Evolutionary conservation across 83 land plant genomes (phyloP), one percentile per base, ranked within the genome.

Genomic region (Picea abies): DNA sequence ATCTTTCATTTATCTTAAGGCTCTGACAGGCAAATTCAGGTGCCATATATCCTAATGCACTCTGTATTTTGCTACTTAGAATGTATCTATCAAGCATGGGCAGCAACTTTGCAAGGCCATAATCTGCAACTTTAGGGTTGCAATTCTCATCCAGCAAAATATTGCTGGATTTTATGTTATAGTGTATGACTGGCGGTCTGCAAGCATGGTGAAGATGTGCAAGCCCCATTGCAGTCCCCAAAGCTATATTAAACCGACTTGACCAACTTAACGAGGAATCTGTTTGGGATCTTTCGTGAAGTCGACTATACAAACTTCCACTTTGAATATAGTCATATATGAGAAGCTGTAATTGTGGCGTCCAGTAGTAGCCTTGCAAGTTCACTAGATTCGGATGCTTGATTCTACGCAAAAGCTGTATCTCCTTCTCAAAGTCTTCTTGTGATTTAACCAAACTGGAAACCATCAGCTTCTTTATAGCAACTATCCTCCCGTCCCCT

Each of bases 321-420:
- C 91, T 84, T 3, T 92, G 83, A 4, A 93, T 89, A 63, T 80
- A 96, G 25, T 96, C 96, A 58, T 91, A 84, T 2, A 96, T 91
- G 29, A 97, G 88, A 7, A 97, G 95, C 81, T 97, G 96, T 32
- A 91, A 19, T 63, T 95, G 91, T 61, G 96, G 92, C 12, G 99
- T 97, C 95, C 98, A 97, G 83, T 95, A 95, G 87, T 95, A 97
- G 16, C 99, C 99, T 81, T 89, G 87, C 39, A 97, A 87, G 11
- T 83, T 25, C 79, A 94, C 86, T 62, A 97, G 78, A 85, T 97
- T 94, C 0, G 84, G 91, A 76, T 97, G 98, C 80, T 82, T 89
- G 5, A 90, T 92, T 80, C 87, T 95, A 15, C 90, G 96, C 39
- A 97, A 76, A 6, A 90, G 29, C 39, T 94, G 83, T 20, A 95